Base-by-base conservation (phyloP, 208 protist genomes). In the Tritrichomonas foetus region DNA sequence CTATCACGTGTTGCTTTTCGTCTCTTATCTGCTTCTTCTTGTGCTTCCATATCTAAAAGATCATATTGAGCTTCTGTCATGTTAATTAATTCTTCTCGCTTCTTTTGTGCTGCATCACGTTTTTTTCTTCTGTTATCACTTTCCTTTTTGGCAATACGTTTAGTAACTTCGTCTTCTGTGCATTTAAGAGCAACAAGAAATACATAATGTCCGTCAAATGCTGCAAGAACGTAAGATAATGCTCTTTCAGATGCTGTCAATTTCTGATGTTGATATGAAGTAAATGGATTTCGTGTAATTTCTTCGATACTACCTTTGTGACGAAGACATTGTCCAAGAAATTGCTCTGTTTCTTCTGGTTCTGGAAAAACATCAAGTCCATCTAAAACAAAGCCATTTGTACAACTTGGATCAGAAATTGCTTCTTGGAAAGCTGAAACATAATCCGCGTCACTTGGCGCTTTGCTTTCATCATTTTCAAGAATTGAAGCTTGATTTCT, bases 11-110 rank as follows among this genome's bases (percentile, higher is more conserved):
- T 53, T 55, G 41, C 78, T 57, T 89, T 89, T 89, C 78, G 53
- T 57, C 30, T 53, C 41, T 61, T 61, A 39, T 89, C 78, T 20
- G 78, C 47, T 61, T 44, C 1, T 89, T 89, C 78, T 89, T 89
- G 41, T 20, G 33, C 78, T 39, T 89, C 39, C 41, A 14, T 1
- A 36, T 47, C 39, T n/a, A 57, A 39, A 39, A 49, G 13, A 11
- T 57, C 20, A 89, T 89, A 89, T 89, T 89, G 41, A 57, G 33
- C 78, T n/a, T 89, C 78, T 27, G 33, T 57, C 78, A 89, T 89
- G 1, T 57, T 25, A 33, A 89, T 89, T 89, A 89, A 36, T 9
- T 89, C 41, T n/a, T 55, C 14, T 39, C 47, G 44, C 39, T 20
- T 27, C 39, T 89, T 33, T 89, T 53, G 41, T 25, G 33, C n/a